These are phyloP conservation scores for Lophium mytilinum DNA, from an alignment of 495 filamentous ascomycete species.

Conservation along the genomic window DNA sequence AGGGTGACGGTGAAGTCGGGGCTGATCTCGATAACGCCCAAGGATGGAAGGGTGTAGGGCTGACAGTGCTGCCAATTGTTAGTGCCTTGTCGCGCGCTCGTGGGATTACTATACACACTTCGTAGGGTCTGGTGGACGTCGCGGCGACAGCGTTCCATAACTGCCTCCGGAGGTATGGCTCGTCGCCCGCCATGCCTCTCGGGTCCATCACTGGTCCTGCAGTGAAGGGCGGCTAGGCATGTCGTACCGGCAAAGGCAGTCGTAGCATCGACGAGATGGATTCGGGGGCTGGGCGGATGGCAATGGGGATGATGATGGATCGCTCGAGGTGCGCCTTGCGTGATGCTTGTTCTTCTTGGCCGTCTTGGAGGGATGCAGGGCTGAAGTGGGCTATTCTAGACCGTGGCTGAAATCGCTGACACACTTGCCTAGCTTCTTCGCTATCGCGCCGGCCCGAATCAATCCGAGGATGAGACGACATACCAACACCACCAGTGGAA, in stretches of 20 bases:
- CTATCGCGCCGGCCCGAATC: background rate
- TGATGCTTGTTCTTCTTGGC: constrained; percentile 1
- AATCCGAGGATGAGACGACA: background rate
- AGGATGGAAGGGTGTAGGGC: constrained; percentile 34
- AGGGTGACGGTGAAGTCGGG: constrained; percentile 31
- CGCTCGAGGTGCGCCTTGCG: background rate
- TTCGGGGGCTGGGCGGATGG: background rate
- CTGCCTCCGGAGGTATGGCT: background rate
- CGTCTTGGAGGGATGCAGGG: background rate
- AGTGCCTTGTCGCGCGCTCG: background rate
- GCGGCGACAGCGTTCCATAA: background rate
- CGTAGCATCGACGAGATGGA: background rate
- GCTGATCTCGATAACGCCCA: constrained; percentile 30
- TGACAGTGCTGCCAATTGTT: constrained; percentile 29
- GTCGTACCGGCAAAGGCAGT: background rate
- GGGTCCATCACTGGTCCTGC: background rate
- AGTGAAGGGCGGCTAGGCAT: background rate
- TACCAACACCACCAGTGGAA: too few species aligned
- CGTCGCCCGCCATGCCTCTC: background rate
- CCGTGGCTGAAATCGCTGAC: too few species aligned
- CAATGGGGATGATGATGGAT: background rate
- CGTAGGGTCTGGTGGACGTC: background rate
- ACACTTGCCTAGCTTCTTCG: background rate
- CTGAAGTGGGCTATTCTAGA: background rate
- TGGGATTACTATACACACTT: background rate